Conservation (phyloP, 78 protist species). For the Isochrysis galbana region DNA sequence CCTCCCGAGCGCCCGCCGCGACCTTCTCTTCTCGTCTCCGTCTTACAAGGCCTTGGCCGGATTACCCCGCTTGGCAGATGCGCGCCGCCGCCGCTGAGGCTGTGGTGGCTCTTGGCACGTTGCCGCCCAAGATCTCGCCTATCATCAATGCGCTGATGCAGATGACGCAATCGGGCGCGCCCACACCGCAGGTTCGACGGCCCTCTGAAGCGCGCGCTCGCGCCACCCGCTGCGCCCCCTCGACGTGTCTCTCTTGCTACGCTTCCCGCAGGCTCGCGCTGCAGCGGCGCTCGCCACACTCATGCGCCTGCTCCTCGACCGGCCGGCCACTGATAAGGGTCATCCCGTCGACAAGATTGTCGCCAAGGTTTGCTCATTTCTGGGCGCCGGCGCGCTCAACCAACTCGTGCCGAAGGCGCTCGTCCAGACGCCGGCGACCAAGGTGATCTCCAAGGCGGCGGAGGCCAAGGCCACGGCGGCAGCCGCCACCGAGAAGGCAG, state of each 20-base stretch:
- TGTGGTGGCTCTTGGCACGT: neutral
- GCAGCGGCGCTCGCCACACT: neutral
- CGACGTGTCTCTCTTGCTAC: too few relatives aligned
- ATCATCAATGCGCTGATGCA: neutral
- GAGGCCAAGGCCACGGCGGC: neutral
- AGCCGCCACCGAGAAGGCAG: neutral
- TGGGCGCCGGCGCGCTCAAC: neutral
- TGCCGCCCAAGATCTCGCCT: constrained; percentile 14
- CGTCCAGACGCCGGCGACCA: too few relatives aligned
- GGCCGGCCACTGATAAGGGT: neutral
- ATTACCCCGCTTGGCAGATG: too few relatives aligned
- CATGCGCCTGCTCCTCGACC: neutral
- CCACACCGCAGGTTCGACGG: too few relatives aligned
- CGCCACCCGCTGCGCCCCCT: too few relatives aligned
- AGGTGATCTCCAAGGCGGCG: neutral
- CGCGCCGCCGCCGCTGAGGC: constrained; percentile 40
- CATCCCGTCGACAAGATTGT: neutral
- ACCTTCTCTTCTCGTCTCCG: too few relatives aligned
- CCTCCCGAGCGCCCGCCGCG: neutral
- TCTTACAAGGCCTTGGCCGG: too few relatives aligned
- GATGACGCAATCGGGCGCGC: neutral
- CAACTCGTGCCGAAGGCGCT: neutral
- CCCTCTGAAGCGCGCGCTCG: too few relatives aligned
- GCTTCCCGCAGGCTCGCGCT: neutral
- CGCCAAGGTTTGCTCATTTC: neutral